phyloP scores from a whole-genome alignment of 148 eudicot species.

The Chenopodium suecicum region DNA sequence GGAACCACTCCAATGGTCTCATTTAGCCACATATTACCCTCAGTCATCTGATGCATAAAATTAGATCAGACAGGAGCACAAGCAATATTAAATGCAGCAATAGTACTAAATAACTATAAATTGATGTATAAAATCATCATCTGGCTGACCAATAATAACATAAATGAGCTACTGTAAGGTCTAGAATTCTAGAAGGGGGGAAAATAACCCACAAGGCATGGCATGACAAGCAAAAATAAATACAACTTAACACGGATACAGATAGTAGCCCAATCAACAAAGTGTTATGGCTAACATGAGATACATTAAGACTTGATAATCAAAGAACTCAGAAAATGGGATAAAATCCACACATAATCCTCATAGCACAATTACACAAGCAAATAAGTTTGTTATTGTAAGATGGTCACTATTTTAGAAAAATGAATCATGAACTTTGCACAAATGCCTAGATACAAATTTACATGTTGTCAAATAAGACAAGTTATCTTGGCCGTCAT shows the following conservation, averaged over 20 bases:
- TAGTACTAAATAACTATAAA: background rate
- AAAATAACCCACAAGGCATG: background rate
- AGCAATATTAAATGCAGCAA: background rate
- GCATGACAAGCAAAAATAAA: background rate
- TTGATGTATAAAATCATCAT: background rate
- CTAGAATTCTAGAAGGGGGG: background rate
- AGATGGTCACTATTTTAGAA: background rate
- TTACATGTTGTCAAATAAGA: background rate
- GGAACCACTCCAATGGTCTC: slow-evolving; percentile 95
- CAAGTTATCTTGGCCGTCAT: background rate
- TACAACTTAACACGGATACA: background rate
- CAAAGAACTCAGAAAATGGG: background rate
- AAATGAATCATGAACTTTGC: background rate
- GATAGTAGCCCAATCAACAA: background rate
- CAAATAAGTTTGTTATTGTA: background rate
- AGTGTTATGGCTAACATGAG: background rate
- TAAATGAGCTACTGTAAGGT: background rate
- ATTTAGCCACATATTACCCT: slow-evolving; percentile 96
- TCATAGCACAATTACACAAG: background rate
- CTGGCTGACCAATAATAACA: background rate
- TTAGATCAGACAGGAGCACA: background rate
- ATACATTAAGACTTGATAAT: background rate
- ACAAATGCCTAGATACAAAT: background rate
- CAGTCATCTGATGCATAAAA: slow-evolving; percentile 66
- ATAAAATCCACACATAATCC: background rate